A percentile compares a stretch with the other conserved stretches of the same genome.
These are phyloP conservation scores for Vitis cinerea DNA, from an alignment of 164 flowering plant species.

Conservation along the genomic window DNA sequence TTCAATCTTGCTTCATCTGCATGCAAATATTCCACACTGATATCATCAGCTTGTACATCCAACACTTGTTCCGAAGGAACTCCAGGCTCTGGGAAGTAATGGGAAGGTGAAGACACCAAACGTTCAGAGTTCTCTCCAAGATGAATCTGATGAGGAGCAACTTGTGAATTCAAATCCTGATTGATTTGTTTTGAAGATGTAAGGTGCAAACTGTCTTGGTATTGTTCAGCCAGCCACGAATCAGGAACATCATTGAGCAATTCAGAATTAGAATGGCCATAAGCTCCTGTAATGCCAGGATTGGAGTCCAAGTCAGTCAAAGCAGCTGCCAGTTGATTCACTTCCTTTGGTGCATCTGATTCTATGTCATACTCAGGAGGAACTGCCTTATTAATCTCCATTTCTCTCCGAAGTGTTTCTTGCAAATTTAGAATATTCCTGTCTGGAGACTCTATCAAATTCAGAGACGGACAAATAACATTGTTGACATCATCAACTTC, in stretches of 20 bases:
- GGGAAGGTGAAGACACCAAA: conserved; percentile 3
- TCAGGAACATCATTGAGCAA: neutral
- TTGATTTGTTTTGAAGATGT: conserved; percentile 7
- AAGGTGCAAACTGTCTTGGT: neutral
- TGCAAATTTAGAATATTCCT: conserved; percentile 2
- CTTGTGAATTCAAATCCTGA: conserved; percentile 11
- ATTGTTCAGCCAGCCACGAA: neutral
- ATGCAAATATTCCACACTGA: neutral
- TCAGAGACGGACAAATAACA: neutral
- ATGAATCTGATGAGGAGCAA: conserved; percentile 4
- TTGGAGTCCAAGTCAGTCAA: neutral
- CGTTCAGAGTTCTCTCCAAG: conserved; percentile 2
- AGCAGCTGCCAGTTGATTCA: conserved; percentile 11
- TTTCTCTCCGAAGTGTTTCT: conserved; percentile 15
- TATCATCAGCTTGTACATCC: conserved; percentile 8
- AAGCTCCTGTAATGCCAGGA: neutral
- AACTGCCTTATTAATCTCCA: conserved; percentile 15
- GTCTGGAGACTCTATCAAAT: conserved; percentile 19
- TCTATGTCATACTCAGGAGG: conserved; percentile 7
- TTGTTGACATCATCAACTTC: conserved; percentile 6
- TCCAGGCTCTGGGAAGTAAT: conserved; percentile 1
- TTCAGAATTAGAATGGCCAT: conserved; percentile 5
- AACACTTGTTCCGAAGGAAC: conserved; percentile 1
- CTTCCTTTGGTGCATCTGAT: conserved; percentile 20
- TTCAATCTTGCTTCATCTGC: conserved; percentile 4